phyloP scores from a whole-genome alignment of 2,329 filamentous ascomycete species.

The Aphanocladium album region DNA sequence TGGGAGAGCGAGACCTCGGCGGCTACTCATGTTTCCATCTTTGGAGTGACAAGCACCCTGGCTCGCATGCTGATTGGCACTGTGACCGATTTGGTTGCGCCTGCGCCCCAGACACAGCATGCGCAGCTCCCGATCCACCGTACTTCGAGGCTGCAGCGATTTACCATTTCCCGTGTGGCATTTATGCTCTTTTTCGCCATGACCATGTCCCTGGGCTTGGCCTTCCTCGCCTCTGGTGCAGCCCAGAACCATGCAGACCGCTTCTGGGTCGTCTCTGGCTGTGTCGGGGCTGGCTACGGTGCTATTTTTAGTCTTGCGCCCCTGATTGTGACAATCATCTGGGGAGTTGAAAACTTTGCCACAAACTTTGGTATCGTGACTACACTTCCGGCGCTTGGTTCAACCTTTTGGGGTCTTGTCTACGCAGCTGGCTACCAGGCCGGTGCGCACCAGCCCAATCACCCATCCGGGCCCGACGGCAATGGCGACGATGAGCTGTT shows the following conservation, averaged over 20 bases:
- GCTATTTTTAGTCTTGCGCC: constrained; percentile 85
- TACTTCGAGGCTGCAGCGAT: constrained; percentile 29
- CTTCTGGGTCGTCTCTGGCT: constrained; percentile 80
- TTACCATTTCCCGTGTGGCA: constrained; percentile 68
- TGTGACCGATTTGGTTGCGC: constrained; percentile 81
- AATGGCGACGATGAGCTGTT: constrained; percentile 47
- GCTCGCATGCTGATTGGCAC: constrained; percentile 85
- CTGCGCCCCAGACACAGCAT: constrained; percentile 55
- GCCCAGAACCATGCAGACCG: constrained; percentile 70
- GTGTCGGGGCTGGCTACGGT: constrained; percentile 88
- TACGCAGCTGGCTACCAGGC: constrained; percentile 78
- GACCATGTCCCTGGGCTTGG: constrained; percentile 69
- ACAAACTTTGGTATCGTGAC: constrained; percentile 97
- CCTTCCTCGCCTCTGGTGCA: constrained; percentile 70
- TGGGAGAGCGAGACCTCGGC: constrained; percentile 51
- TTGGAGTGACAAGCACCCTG: constrained; percentile 85
- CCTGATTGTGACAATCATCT: constrained; percentile 92
- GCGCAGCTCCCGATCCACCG: constrained; percentile 37
- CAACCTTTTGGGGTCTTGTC: constrained; percentile 84
- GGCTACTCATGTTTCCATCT: constrained; percentile 87
- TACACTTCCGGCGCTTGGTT: constrained; percentile 82
- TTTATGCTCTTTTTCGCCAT: constrained; percentile 74
- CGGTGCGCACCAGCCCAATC: constrained; percentile 44
- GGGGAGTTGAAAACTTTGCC: constrained; percentile 97
- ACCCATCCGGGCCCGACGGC: constrained; percentile 23